Evolutionary conservation across 1,284 basidiomycete species (phyloP), one percentile per base, ranked within the genome.

Genomic region (Fistulina hepatica): DNA sequence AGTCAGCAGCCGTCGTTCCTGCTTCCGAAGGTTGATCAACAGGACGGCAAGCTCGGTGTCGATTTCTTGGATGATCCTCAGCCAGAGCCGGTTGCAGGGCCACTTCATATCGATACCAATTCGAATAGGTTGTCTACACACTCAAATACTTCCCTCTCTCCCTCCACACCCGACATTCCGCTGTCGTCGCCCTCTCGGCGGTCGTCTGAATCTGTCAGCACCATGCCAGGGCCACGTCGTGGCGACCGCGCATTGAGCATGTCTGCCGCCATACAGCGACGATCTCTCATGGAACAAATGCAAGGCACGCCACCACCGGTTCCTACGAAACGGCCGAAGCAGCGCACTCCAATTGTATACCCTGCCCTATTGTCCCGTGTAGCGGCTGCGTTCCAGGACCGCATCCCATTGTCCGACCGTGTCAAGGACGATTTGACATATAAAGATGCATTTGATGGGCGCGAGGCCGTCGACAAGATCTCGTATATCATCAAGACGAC

Each of bases 401-500:
- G 89, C 32, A 78, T 98, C 52, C 54, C 66, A 7, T 65, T 92
- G 19, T 56, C 71, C 8, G 93, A 97, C 56, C 73, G 84, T 27
- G 63, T 84, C 55, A 98, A 98, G 58, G 92, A 98, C 53, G 94
- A 91, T 1, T 72, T 98, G 48, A 89, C 90, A 4, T 98, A 98
- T 66, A 91, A 86, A 52, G 88, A 94, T 52, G 78, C 91, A 2
- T 99, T 99, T 52, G 93, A 97, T 55, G 95, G 95, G 2, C 79
- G 91, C 12, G 89, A 95, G 53, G 95, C 95, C 0, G 94, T 99
- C 21, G 88, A 94, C 59, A 85, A 89, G 60, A 89, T 99, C 48
- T 84, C 90, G 13, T 90, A 93, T 54, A 94, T 98, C 58, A 97
- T 97, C 70, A 94, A 93, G 61, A 98, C 94, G 3, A 91, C 90